Base-by-base conservation (phyloP, 2,329 filamentous ascomycete genomes). In the Coniochaeta sp. region DNA sequence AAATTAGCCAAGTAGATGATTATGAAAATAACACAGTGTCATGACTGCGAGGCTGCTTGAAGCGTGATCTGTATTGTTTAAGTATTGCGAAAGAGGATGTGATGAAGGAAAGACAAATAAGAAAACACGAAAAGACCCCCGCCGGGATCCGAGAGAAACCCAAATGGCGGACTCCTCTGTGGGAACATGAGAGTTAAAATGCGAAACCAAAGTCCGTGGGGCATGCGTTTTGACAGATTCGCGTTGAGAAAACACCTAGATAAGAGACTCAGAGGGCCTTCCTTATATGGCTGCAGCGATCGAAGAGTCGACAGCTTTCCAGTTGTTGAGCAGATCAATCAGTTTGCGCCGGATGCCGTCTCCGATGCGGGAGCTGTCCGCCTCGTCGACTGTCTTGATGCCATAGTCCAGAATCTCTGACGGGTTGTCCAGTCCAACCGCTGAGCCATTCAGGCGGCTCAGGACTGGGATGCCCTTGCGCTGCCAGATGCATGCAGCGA, bases 301-400 rank as follows among this genome's bases (percentile, higher is more conserved):
- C 16, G 38, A 40, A 40, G 38, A n/a, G 38, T 19, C 17, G 38
- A 11, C 3, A 17, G 24, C 59, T n/a, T 64, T 71, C 78, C 78
- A 80, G 64, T 74, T 73, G 3, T 61, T 67, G 1, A 69, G 68
- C n/a, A 81, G 66, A 0, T 69, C 58, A 0, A 72, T 61, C 5
- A 81, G 69, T 69, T 80, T 80, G 36, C 78, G 71, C 59, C 69
- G 72, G 58, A 81, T 76, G 16, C 78, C 79, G 47, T 79, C 77
- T 19, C 74, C 71, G 12, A 81, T 68, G 3, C 77, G 72, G 1
- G 74, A 74, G 64, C 74, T 77, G n/a, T 71, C 60, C 6, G 76
- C 75, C 4, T 72, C 71, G 6, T 75, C 71, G 9, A 81, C 70
- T 17, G 71, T 68, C 61, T 70, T 70, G 36, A 78, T 66, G 0